phyloP scores from a whole-genome alignment of 139 green algal genomes.

The Nannochloris sp. region DNA sequence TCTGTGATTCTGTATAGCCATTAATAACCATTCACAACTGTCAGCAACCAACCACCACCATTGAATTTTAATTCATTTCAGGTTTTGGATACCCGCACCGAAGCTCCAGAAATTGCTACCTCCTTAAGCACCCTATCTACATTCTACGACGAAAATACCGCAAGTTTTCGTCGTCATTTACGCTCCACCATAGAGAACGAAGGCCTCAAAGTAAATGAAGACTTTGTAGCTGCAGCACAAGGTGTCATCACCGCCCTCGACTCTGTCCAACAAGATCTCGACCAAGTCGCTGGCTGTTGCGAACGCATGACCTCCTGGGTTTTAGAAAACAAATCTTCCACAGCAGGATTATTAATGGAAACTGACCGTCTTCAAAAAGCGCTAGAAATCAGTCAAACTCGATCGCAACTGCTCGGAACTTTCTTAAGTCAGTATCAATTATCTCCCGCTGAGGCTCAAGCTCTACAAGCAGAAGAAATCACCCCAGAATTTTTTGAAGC shows the following conservation, averaged over 20 bases:
- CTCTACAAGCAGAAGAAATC: constrained; percentile 52
- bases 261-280: constrained; percentile 65
- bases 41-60: neutral
- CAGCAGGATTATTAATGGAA: constrained; percentile 44
- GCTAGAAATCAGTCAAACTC: constrained; percentile 45
- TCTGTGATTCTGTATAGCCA: neutral
- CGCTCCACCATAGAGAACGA: constrained; percentile 69
- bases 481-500: constrained; percentile 79
- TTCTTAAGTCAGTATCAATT: constrained; percentile 97
- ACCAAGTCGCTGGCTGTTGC: constrained; percentile 58
- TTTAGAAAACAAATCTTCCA: constrained; percentile 19
- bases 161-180: constrained; percentile 37
- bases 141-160: constrained; percentile 74
- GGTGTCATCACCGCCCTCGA: constrained; percentile 66
- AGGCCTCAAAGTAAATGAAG: constrained; percentile 58
- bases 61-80: constrained; percentile 20
- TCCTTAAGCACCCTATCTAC: constrained; percentile 64
- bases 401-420: constrained; percentile 50
- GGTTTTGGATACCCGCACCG: constrained; percentile 80
- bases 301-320: constrained; percentile 40
- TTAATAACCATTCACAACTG: neutral
- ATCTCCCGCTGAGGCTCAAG: constrained; percentile 52
- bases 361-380: constrained; percentile 47
- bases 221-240: constrained; percentile 70
- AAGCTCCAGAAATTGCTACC: constrained; percentile 70